A percentile compares a stretch with the other conserved stretches of the same genome.
Evolutionary conservation across 441 rosid genomes (phyloP).

Genomic region (Croton laevigatus): DNA sequence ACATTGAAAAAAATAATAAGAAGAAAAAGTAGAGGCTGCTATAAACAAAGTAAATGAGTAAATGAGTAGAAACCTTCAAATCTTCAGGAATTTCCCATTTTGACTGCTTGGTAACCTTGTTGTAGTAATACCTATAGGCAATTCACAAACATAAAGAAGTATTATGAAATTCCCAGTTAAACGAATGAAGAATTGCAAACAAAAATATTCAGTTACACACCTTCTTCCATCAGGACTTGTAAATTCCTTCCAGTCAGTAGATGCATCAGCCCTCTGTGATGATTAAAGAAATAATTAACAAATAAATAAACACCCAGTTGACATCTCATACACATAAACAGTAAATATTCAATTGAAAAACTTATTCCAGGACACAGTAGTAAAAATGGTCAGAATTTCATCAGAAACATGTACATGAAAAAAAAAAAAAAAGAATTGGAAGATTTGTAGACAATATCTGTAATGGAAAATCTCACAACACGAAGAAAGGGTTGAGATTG

Average conservation of each 20-base stretch:
- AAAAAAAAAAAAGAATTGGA: conserved; percentile 7
- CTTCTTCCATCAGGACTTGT: conserved; percentile 77
- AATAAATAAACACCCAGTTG: background rate
- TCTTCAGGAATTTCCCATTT: conserved; percentile 98
- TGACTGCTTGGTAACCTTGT: conserved; percentile 88
- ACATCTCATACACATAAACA: background rate
- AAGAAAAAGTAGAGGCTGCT: too few relatives aligned
- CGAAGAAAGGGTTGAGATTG: background rate
- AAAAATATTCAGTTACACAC: conserved; percentile 36
- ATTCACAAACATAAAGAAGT: conserved; percentile 9
- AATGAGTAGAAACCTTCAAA: conserved; percentile 54
- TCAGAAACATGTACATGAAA: background rate
- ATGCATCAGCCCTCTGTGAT: conserved; percentile 82
- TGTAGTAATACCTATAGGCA: conserved; percentile 75
- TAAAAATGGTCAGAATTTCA: background rate
- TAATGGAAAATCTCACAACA: background rate
- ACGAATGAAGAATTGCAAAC: background rate
- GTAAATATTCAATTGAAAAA: background rate
- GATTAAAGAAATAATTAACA: conserved; percentile 16
- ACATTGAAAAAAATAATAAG: too few relatives aligned
- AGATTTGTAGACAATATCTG: conserved; percentile 5
- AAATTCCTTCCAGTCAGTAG: conserved; percentile 88
- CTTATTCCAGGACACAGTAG: conserved; percentile 5
- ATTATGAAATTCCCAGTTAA: background rate
- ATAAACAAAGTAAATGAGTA: too few relatives aligned